A percentile compares a stretch with the other conserved stretches of the same genome.
phyloP scores from a whole-genome alignment of 306 rosid species.

The Echinosophora koreensis region DNA sequence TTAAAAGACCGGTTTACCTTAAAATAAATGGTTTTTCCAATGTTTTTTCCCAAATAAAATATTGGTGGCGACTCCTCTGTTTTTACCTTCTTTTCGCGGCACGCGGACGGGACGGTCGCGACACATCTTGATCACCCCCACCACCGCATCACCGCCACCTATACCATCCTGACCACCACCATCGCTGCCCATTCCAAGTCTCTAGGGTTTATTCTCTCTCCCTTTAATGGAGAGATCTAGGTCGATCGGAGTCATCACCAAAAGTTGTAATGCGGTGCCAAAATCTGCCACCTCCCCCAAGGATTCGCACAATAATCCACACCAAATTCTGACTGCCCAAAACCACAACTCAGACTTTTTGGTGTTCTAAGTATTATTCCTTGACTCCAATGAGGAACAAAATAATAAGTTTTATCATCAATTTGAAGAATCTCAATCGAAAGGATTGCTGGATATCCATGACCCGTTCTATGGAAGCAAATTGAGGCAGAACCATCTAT shows the following conservation, averaged over 20 bases:
- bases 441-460: slow-evolving; percentile 98
- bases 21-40: too few species aligned
- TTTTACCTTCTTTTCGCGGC: too few species aligned
- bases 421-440: slow-evolving; percentile 94
- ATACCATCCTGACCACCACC: too few species aligned
- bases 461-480: slow-evolving; percentile 97
- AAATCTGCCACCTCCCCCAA: slow-evolving; percentile 96
- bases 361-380: slow-evolving; percentile 79
- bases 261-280: slow-evolving; percentile 69
- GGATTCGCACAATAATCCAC: slow-evolving; percentile 68
- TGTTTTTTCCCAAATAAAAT: too few species aligned
- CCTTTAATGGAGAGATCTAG: slow-evolving; percentile 48
- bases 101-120: too few species aligned
- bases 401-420: slow-evolving; percentile 70
- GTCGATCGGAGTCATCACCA: slow-evolving; percentile 65
- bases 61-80: too few species aligned
- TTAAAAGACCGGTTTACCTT: too few species aligned
- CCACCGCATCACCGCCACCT: too few species aligned
- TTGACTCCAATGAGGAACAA: slow-evolving; percentile 62
- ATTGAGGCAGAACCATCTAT: slow-evolving; percentile 72
- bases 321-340: slow-evolving; percentile 76
- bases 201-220: too few species aligned
- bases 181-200: too few species aligned
- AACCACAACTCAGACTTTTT: slow-evolving; percentile 82
- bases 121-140: too few species aligned